Evolutionary conservation across 2,329 filamentous ascomycete species (phyloP).

Genomic region (Talaromyces amestolkiae): DNA sequence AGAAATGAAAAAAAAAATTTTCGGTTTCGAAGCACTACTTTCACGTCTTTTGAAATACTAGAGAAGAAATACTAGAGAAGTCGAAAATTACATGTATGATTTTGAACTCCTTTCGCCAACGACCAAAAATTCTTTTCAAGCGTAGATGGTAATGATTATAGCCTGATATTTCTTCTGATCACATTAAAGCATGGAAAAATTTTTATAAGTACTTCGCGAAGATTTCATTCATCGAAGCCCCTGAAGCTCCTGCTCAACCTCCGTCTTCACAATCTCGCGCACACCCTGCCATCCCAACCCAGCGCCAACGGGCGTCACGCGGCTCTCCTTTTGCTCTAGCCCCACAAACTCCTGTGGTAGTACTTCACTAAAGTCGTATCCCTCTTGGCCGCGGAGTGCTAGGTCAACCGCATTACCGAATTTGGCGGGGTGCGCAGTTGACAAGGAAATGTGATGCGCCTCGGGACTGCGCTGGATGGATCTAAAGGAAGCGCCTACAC

Average conservation of each 20-base stretch:
- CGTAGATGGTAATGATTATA: background rate
- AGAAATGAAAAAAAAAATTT: background rate
- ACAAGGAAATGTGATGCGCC: conserved; percentile 73
- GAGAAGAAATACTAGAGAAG: background rate
- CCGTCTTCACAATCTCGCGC: conserved; percentile 68
- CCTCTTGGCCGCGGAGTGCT: conserved; percentile 68
- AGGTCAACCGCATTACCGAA: conserved; percentile 82
- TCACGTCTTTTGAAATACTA: background rate
- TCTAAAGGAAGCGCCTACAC: conserved; percentile 71
- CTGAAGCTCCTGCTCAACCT: conserved; percentile 53
- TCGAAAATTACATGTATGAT: background rate
- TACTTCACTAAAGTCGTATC: conserved; percentile 72
- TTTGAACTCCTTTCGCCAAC: background rate
- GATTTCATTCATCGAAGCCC: background rate
- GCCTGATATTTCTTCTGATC: background rate
- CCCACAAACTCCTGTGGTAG: conserved; percentile 79
- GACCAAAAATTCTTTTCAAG: background rate
- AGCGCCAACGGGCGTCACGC: conserved; percentile 69
- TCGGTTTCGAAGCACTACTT: background rate
- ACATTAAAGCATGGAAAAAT: background rate
- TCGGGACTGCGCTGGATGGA: conserved; percentile 57
- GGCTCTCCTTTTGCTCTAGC: conserved; percentile 70
- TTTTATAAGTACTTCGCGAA: background rate
- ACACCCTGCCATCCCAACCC: conserved; percentile 68
- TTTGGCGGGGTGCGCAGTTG: conserved; percentile 94